Evolutionary conservation across 768 basidiomycete species (phyloP).

Genomic region (Boletus reticuloceps): DNA sequence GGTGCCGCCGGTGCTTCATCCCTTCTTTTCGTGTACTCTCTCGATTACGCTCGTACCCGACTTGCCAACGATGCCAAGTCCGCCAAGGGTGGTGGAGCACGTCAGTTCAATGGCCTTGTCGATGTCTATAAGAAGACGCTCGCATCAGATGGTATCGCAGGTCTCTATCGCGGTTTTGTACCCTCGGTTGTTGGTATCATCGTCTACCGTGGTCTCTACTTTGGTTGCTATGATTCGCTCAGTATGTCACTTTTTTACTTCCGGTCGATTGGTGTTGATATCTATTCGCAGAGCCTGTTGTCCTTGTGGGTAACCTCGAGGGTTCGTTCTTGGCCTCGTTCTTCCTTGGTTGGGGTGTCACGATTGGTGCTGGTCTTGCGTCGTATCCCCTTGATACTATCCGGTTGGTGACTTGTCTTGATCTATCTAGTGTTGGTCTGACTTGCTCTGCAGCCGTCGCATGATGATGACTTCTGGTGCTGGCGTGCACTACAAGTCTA

Average conservation of each 20-base stretch:
- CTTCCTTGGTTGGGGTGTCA: conserved; percentile 98
- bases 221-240: conserved; percentile 94
- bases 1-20: conserved; percentile 99
- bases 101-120: conserved; percentile 98
- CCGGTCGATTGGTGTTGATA: conserved; percentile 27
- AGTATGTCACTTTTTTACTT: conserved; percentile 52
- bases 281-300: conserved; percentile 75
- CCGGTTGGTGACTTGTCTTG: conserved; percentile 43
- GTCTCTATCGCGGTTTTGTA: conserved; percentile 99
- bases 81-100: conserved; percentile 83
- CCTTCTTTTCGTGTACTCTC: conserved; percentile 98
- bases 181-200: conserved; percentile 99
- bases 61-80: conserved; percentile 98
- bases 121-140: conserved; percentile 98
- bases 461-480: conserved; percentile 99
- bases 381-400: conserved; percentile 94
- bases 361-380: conserved; percentile 98
- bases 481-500: conserved; percentile 96
- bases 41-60: conserved; percentile 99
- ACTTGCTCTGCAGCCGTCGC: conserved; percentile 73
- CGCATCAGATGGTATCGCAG: conserved; percentile 94
- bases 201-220: conserved; percentile 99
- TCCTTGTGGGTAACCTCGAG: conserved; percentile 92
- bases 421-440: not conserved
- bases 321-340: conserved; percentile 98